These are phyloP conservation scores for Spergularia marina DNA, from an alignment of 148 eudicot genomes.

Conservation along the genomic window DNA sequence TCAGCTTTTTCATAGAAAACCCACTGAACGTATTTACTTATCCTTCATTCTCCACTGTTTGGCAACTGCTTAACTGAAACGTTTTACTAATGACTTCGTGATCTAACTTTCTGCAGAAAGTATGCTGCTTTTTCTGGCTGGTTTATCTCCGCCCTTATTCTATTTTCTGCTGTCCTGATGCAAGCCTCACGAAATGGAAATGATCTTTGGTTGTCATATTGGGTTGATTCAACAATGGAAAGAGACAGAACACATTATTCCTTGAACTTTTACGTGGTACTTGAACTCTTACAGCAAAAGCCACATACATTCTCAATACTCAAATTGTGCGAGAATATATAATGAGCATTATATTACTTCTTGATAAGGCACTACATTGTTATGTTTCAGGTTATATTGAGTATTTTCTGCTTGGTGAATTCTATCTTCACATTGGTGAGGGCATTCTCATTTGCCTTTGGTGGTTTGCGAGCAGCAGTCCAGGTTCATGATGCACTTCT, in stretches of 20 bases:
- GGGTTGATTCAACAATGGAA: constrained; percentile 78
- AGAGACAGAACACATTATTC: constrained; percentile 38
- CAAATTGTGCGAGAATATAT: background rate
- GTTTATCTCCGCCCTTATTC: constrained; percentile 57
- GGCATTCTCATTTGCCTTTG: constrained; percentile 95
- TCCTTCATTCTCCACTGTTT: too few species aligned
- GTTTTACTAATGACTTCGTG: too few species aligned
- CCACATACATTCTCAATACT: background rate
- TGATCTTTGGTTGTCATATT: constrained; percentile 94
- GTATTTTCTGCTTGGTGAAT: constrained; percentile 70
- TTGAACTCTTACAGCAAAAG: background rate
- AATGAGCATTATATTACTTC: background rate
- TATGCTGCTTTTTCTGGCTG: constrained; percentile 93
- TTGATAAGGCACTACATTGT: background rate
- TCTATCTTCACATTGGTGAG: constrained; percentile 74
- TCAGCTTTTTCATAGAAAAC: background rate
- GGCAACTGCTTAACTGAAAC: too few species aligned
- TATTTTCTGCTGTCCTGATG: constrained; percentile 80
- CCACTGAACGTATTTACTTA: too few species aligned
- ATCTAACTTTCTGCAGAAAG: constrained; percentile 48
- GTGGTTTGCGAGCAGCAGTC: constrained; percentile 88
- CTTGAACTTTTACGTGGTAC: constrained; percentile 73
- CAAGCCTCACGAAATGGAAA: constrained; percentile 95
- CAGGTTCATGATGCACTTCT: constrained; percentile 69
- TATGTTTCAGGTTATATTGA: constrained; percentile 52